Percentiles rank a stretch among this genome's conserved stretches.
These are phyloP conservation scores for Acorus gramineus DNA, from an alignment of 106 monocot genomes.

Conservation along the genomic window DNA sequence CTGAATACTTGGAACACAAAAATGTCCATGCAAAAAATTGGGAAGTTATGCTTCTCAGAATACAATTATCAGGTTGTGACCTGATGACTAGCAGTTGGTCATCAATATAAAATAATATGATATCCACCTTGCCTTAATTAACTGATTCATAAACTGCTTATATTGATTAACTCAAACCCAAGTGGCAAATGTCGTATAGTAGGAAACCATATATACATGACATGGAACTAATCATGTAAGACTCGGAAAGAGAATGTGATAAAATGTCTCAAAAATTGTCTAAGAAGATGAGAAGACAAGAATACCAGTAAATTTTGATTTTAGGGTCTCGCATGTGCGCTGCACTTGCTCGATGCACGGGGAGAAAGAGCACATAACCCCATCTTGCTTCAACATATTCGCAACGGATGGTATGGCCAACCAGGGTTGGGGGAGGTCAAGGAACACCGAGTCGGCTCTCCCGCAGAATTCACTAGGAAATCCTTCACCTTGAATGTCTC, in stretches of 20 bases:
- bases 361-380: slow-evolving; percentile 91
- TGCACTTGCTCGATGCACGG: slow-evolving; percentile 99
- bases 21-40: no score
- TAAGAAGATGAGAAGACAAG: background rate
- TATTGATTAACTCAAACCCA: no score
- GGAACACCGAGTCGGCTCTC: slow-evolving; percentile 64
- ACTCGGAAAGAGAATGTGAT: background rate
- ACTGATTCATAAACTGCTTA: no score
- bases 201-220: no score
- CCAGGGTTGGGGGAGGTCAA: slow-evolving; percentile 99
- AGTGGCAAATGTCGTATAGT: no score
- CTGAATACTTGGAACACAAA: no score
- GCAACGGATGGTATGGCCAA: slow-evolving; percentile 68
- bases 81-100: no score
- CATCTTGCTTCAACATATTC: slow-evolving; percentile 75
- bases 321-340: slow-evolving; percentile 64
- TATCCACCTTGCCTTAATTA: no score
- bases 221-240: no score
- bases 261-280: background rate
- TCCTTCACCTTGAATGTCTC: slow-evolving; percentile 93
- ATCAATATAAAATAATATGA: no score
- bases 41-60: no score
- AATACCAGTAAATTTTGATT: slow-evolving; percentile 63
- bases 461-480: slow-evolving; percentile 74
- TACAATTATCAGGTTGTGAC: no score